phyloP scores from a whole-genome alignment of 2,329 filamentous ascomycete species.

The Conoideocrella luteorostrata region DNA sequence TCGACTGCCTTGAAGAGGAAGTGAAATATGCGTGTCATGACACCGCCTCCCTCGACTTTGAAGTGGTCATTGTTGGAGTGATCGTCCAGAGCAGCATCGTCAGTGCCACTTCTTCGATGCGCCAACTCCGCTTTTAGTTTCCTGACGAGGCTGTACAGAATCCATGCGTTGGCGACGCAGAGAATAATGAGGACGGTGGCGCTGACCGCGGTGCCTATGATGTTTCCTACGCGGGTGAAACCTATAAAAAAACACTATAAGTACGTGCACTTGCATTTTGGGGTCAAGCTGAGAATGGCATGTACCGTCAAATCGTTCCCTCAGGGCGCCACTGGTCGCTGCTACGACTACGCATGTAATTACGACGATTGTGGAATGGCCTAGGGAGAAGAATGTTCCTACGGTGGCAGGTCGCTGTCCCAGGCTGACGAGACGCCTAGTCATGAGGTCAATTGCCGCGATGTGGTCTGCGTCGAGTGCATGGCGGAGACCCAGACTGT shows the following conservation, averaged over 20 bases:
- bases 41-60: slow-evolving; percentile 69
- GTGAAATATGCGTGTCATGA: slow-evolving; percentile 65
- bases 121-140: slow-evolving; percentile 58
- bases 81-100: slow-evolving; percentile 19
- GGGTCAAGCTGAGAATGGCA: no score
- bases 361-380: slow-evolving; percentile 89
- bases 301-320: slow-evolving; percentile 63
- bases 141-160: slow-evolving; percentile 69
- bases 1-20: slow-evolving; percentile 69
- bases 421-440: slow-evolving; percentile 75
- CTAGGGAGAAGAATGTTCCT: slow-evolving; percentile 88
- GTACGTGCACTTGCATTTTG: no score
- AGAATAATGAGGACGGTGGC: slow-evolving; percentile 77
- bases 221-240: slow-evolving; percentile 75
- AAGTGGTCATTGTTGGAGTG: slow-evolving; percentile 39
- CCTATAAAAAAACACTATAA: no score
- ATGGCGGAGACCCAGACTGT: slow-evolving; percentile 83
- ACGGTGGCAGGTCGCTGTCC: slow-evolving; percentile 85
- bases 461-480: slow-evolving; percentile 95
- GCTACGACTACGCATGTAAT: slow-evolving; percentile 88
- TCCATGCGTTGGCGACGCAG: slow-evolving; percentile 78
- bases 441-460: slow-evolving; percentile 88
- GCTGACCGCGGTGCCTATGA: slow-evolving; percentile 83
- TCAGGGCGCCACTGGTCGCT: slow-evolving; percentile 78
- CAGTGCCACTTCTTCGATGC: slow-evolving; percentile 18